phyloP scores from a whole-genome alignment of 331 rosid genomes.

The Spiraea crenata region DNA sequence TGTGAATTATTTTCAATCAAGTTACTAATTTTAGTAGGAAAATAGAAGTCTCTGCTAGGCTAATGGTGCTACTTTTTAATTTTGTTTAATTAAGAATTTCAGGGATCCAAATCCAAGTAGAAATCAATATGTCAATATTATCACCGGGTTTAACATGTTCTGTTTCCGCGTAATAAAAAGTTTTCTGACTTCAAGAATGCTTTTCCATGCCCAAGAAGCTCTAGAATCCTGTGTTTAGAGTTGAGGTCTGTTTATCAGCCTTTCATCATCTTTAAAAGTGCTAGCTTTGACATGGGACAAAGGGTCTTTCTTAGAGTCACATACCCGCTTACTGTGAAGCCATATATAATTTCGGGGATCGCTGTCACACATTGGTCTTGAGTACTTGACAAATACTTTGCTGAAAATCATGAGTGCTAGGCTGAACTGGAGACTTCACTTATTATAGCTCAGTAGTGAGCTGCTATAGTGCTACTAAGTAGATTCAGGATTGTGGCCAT shows the following conservation, averaged over 20 bases:
- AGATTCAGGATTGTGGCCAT: not conserved
- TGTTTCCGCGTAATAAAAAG: not conserved
- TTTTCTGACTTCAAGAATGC: not conserved
- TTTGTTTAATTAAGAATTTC: not conserved
- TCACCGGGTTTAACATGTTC: not conserved
- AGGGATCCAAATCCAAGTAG: not conserved
- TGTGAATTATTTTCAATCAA: not conserved
- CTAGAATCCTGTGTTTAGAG: not conserved
- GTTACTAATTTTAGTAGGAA: not conserved
- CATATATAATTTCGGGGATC: not conserved
- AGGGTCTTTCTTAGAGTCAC: not conserved
- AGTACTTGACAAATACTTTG: too few relatives aligned
- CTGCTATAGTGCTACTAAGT: not conserved
- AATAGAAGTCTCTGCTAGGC: not conserved
- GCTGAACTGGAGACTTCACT: not conserved
- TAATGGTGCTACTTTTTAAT: not conserved
- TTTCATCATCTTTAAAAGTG: not conserved
- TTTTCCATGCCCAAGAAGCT: not conserved
- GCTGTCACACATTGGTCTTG: not conserved
- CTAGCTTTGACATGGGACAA: not conserved
- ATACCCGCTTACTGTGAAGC: not conserved
- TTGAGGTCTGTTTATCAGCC: not conserved
- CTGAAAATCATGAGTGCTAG: not conserved
- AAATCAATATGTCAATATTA: not conserved
- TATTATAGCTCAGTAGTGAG: not conserved